Base-by-base conservation (phyloP, 2,329 filamentous ascomycete species). In the Alternaria angustiovoidea region DNA sequence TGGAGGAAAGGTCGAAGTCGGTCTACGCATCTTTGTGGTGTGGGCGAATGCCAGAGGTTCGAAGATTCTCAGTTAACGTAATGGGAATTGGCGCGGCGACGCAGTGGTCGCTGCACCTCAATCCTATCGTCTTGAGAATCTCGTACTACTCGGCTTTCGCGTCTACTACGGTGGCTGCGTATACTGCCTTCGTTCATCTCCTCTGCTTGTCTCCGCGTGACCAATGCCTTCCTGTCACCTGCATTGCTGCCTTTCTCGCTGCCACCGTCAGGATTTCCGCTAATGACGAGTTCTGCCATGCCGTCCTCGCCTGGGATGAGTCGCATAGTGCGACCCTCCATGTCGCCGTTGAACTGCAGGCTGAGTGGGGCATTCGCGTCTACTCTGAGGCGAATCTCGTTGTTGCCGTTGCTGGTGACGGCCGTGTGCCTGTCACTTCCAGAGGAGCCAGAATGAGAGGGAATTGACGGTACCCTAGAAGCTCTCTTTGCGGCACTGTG, bases 271-370 rank as follows among this genome's bases (percentile, higher is more conserved):
- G 48, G 53, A 16, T 72, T 72, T 9, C 62, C 36, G 51, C 71
- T 72, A 43, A 78, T 78, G 54, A 78, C 73, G 34, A 79, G 63
- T 34, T 78, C 76, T 32, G 74, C 75, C 72, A 76, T 77, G 16
- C 76, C 75, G 44, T 73, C 69, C 46, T 76, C 76, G 39, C 64
- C 66, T 38, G 75, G 75, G 24, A 73, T 63, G 41, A 79, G 59
- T n/a, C 69, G 69, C 26, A 79, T 63, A 9, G 68, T 76, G 51
- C 77, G 76, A 14, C 75, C 76, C 53, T 78, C 75, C 73, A 77
- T 78, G 32, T 78, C 75, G 30, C 77, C 77, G 39, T 73, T 74
- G 55, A 79, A 72, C 20, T 73, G 70, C 36, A 79, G 66, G 39
- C 69, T 76, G 34, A 77, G 65, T 30, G 72, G 71, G 22, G 71